These are phyloP conservation scores for Thraustotheca clavata DNA, from an alignment of 352 stramenopile species.

Conservation along the genomic window DNA sequence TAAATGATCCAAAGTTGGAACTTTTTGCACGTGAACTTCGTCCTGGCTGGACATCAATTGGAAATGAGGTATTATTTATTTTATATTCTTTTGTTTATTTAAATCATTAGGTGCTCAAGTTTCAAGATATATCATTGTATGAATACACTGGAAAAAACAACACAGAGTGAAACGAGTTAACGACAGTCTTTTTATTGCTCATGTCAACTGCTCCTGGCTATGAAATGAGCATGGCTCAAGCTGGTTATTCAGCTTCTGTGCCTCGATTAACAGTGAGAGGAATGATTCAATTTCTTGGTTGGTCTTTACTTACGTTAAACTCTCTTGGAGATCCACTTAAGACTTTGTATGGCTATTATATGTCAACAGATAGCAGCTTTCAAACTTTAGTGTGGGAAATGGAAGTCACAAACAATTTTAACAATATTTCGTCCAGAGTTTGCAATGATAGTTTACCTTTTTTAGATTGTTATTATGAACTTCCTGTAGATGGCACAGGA, in stretches of 20 bases:
- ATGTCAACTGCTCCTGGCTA: no score
- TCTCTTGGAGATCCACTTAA: slow-evolving; percentile 2
- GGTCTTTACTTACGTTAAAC: slow-evolving; percentile 1
- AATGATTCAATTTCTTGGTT: background rate
- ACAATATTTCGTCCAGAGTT: background rate
- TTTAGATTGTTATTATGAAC: slow-evolving; percentile 7
- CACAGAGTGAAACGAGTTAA: no score
- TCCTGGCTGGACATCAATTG: slow-evolving; percentile 48
- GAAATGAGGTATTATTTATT: slow-evolving; percentile 37
- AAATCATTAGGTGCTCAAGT: slow-evolving; percentile 39
- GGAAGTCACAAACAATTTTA: background rate
- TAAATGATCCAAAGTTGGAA: slow-evolving; percentile 31
- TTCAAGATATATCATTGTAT: slow-evolving; percentile 29
- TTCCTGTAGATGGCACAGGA: slow-evolving; percentile 2
- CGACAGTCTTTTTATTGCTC: no score
- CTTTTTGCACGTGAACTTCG: slow-evolving; percentile 63
- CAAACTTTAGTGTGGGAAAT: background rate
- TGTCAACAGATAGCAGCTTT: background rate
- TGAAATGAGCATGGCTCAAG: no score
- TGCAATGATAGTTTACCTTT: background rate
- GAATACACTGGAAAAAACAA: no score
- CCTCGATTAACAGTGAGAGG: no score
- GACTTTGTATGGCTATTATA: slow-evolving; percentile 8
- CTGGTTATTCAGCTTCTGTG: no score
- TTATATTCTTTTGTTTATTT: background rate